A percentile compares a stretch with the other conserved stretches of the same genome.
phyloP scores from a whole-genome alignment of 2,329 filamentous ascomycete species.

The Aspergillus amoenus region DNA sequence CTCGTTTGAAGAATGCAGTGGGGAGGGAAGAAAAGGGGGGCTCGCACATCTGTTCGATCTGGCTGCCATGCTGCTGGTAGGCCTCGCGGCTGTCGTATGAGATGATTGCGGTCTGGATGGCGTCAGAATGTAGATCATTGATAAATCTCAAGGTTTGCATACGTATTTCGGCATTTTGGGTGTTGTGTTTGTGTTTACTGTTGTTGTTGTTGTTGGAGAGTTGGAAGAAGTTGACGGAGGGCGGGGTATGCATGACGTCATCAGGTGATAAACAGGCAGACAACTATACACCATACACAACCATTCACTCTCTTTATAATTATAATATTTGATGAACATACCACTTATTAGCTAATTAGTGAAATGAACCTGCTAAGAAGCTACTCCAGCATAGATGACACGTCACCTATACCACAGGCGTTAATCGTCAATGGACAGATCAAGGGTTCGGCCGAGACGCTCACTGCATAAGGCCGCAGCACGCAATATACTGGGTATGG shows the following conservation, averaged over 20 bases:
- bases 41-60: slow-evolving; percentile 16
- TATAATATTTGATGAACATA: no score
- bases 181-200: neutral
- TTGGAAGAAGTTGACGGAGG: neutral
- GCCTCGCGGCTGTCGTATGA: slow-evolving; percentile 15
- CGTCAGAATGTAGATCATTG: neutral
- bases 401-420: no score
- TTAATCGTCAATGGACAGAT: no score
- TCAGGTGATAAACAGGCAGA: neutral
- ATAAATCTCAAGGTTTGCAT: neutral
- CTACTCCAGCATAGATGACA: no score
- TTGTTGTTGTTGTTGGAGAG: neutral
- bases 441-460: no score
- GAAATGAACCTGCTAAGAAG: no score
- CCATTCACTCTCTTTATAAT: no score
- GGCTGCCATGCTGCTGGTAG: slow-evolving; percentile 12
- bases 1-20: neutral
- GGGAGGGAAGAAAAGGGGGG: neutral
- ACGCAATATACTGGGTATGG: no score
- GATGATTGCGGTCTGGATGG: slow-evolving; percentile 13
- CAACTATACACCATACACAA: no score
- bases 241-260: neutral
- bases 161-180: slow-evolving; percentile 22
- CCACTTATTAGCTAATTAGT: no score
- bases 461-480: no score